These are phyloP conservation scores for Claviceps sp. DNA, from an alignment of 2,329 filamentous ascomycete species.

Conservation along the genomic window DNA sequence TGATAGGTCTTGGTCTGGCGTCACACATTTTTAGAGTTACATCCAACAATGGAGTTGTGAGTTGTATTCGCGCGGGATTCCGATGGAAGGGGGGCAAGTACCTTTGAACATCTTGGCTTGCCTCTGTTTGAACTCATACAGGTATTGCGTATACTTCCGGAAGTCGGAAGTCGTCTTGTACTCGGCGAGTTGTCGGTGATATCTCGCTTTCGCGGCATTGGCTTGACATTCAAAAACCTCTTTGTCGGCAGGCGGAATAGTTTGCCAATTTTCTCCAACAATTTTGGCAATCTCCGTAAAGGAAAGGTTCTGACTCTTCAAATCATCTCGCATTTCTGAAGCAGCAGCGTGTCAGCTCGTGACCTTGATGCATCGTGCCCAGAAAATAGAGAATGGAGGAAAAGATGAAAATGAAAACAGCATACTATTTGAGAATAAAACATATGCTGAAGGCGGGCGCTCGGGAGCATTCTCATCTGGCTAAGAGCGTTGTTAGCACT, in stretches of 20 bases:
- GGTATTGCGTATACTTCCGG: conserved; percentile 55
- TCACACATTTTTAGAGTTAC: background rate
- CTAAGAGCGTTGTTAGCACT: conserved; percentile 21
- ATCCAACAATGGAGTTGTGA: background rate
- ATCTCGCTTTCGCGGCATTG: conserved; percentile 60
- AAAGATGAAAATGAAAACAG: background rate
- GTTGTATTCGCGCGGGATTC: background rate
- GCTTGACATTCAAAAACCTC: conserved; percentile 62
- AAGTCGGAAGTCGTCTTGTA: conserved; percentile 68
- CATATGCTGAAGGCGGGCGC: conserved; percentile 68
- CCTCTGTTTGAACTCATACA: conserved; percentile 66
- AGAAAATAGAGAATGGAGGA: too few species aligned
- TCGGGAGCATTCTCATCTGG: conserved; percentile 70
- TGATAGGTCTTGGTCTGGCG: conserved; percentile 24
- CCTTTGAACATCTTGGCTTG: conserved; percentile 46
- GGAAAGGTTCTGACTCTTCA: conserved; percentile 62
- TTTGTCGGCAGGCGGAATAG: conserved; percentile 50
- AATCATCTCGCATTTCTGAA: conserved; percentile 59
- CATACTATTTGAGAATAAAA: conserved; percentile 74
- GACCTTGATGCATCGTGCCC: background rate
- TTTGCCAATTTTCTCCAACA: conserved; percentile 73
- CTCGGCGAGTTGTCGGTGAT: conserved; percentile 55
- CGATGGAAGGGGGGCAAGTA: conserved; percentile 15
- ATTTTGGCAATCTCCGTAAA: conserved; percentile 78
- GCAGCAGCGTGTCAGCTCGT: background rate